Conservation (phyloP, 805 yeast genomes). For the Metschnikowia similis region DNA sequence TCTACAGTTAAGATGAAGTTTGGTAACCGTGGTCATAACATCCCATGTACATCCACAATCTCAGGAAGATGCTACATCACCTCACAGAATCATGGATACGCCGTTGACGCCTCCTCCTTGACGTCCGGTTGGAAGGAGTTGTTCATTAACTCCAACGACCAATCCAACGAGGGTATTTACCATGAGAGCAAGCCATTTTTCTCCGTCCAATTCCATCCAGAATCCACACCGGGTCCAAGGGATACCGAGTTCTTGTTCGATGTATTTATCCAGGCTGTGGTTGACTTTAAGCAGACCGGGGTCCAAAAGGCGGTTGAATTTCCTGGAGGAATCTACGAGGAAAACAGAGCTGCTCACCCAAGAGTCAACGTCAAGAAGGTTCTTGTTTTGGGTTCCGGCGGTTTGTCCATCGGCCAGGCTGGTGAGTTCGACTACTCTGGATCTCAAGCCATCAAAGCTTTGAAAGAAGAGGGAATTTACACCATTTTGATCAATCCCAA, state of each 20-base stretch:
- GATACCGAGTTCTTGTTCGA: conserved; percentile 97
- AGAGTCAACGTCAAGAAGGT: conserved; percentile 84
- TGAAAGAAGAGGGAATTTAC: conserved; percentile 96
- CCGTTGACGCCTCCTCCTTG: conserved; percentile 81
- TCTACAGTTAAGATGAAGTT: conserved; percentile 86
- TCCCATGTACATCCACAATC: conserved; percentile 85
- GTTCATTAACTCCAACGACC: conserved; percentile 93
- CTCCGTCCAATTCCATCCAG: conserved; percentile 99
- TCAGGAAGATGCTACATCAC: conserved; percentile 98
- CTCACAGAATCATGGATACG: conserved; percentile 98
- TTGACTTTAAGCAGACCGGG: conserved; percentile 57
- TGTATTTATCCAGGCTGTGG: conserved; percentile 79
- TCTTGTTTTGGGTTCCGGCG: conserved; percentile 94
- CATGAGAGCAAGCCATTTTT: conserved; percentile 83
- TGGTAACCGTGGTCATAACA: conserved; percentile 99
- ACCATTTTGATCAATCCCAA: conserved; percentile 95
- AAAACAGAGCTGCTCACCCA: conserved; percentile 73
- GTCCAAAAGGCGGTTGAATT: conserved; percentile 68
- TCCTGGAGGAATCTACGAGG: conserved; percentile 84
- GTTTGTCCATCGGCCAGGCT: conserved; percentile 97
- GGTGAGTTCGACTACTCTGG: conserved; percentile 99
- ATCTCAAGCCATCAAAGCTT: conserved; percentile 97
- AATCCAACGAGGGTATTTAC: conserved; percentile 97
- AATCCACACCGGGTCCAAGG: conserved; percentile 98
- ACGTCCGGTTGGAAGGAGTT: conserved; percentile 84